These are phyloP conservation scores for Pestalotiopsis sp. DNA, from an alignment of 2,329 filamentous ascomycete species.

Conservation along the genomic window DNA sequence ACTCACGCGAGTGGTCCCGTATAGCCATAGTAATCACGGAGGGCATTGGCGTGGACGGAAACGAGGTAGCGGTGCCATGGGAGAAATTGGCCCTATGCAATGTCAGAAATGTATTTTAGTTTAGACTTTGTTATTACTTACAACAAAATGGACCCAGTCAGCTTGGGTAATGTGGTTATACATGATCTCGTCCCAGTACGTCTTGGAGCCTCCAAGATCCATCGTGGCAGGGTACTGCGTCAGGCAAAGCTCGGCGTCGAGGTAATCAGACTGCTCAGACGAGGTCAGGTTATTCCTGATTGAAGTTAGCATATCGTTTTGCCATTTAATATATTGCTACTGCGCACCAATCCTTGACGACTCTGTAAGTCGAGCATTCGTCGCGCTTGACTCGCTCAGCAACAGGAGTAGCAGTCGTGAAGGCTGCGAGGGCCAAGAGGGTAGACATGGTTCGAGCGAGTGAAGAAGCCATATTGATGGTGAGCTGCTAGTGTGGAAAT, in stretches of 20 bases:
- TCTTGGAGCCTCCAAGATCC: not conserved
- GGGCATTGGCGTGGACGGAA: not conserved
- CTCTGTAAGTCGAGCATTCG: too few relatives aligned
- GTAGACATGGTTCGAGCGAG: too few relatives aligned
- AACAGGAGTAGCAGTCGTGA: too few relatives aligned
- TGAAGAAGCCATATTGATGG: too few relatives aligned
- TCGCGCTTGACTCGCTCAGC: too few relatives aligned
- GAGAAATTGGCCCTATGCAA: constrained; percentile 2
- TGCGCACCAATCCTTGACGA: too few relatives aligned
- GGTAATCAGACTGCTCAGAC: not conserved
- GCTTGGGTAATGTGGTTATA: not conserved
- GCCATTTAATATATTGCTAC: too few relatives aligned
- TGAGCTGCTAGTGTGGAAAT: too few relatives aligned
- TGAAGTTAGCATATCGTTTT: too few relatives aligned
- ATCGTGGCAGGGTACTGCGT: not conserved
- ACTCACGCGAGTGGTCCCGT: constrained; percentile 2
- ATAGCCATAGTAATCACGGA: constrained; percentile 7
- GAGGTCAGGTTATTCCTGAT: not conserved
- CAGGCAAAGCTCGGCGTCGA: constrained; percentile 1
- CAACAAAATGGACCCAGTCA: not conserved
- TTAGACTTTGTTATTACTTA: too few relatives aligned
- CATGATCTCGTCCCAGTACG: not conserved
- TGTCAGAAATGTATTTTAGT: not conserved
- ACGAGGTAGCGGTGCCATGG: constrained; percentile 7
- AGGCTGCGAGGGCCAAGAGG: too few relatives aligned